Percentiles rank a stretch among this genome's conserved stretches.
Evolutionary conservation across 805 yeast species (phyloP).

Genomic region (Yarrowia deformans): DNA sequence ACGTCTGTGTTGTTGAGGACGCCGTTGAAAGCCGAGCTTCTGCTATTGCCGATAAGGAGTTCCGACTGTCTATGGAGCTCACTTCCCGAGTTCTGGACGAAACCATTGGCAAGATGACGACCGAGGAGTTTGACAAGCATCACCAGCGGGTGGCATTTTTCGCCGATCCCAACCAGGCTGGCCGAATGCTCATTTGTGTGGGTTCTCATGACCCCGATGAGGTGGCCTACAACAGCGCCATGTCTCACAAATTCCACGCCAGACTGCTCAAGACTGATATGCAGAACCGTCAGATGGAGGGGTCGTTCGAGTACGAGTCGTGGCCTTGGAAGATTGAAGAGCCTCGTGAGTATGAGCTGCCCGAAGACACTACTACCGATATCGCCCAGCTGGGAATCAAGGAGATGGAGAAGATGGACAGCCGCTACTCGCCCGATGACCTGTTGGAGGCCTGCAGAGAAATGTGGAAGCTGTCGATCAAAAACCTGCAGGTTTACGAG

Average conservation of each 20-base stretch:
- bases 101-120: background rate
- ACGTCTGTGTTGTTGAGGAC: conserved; percentile 11
- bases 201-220: conserved; percentile 22
- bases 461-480: conserved; percentile 9
- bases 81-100: conserved; percentile 56
- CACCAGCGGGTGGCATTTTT: conserved; percentile 21
- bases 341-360: background rate
- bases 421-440: background rate
- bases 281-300: background rate
- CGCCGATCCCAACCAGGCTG: conserved; percentile 30
- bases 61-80: conserved; percentile 62
- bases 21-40: conserved; percentile 48
- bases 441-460: background rate
- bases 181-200: conserved; percentile 20
- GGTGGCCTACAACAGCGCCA: background rate
- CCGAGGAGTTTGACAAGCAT: conserved; percentile 13
- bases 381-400: background rate
- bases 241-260: conserved; percentile 20
- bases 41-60: conserved; percentile 69
- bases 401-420: conserved; percentile 20
- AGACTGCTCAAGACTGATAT: conserved; percentile 9
- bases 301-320: conserved; percentile 3
- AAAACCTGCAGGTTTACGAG: conserved; percentile 11
- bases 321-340: conserved; percentile 31
- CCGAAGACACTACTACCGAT: background rate